phyloP scores from a whole-genome alignment of 441 rosid genomes.

The Arabidopsis hybrid region DNA sequence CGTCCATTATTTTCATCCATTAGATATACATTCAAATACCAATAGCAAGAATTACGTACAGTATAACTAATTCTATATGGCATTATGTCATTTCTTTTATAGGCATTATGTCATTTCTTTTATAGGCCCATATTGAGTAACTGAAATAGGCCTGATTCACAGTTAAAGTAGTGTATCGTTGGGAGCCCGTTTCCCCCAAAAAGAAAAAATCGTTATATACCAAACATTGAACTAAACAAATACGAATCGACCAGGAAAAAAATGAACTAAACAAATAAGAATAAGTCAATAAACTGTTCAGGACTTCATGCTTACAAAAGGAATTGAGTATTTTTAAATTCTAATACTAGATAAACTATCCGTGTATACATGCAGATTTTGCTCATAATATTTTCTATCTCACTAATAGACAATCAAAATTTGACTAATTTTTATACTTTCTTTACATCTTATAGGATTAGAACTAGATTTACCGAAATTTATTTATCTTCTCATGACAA shows the following conservation, averaged over 20 bases:
- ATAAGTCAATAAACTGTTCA: no score
- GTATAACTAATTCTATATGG: neutral
- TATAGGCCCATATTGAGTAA: conserved; percentile 1
- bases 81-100: no score
- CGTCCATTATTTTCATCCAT: conserved; percentile 17
- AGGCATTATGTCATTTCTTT: neutral
- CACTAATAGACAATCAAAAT: no score
- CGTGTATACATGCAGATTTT: no score
- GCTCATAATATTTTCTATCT: no score
- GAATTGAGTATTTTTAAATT: no score
- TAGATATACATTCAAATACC: neutral
- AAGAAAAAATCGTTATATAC: neutral
- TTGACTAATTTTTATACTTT: no score
- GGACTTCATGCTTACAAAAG: no score
- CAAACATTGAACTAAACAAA: neutral
- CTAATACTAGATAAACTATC: no score
- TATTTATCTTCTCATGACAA: no score
- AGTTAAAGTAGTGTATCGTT: neutral
- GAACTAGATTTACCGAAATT: no score
- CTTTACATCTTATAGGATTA: no score
- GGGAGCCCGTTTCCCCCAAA: neutral
- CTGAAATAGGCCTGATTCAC: conserved; percentile 3
- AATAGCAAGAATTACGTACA: neutral
- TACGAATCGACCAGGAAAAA: neutral
- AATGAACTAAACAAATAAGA: neutral